Evolutionary conservation across 1,284 basidiomycete species (phyloP).

Genomic region (Mixia osmundae): DNA sequence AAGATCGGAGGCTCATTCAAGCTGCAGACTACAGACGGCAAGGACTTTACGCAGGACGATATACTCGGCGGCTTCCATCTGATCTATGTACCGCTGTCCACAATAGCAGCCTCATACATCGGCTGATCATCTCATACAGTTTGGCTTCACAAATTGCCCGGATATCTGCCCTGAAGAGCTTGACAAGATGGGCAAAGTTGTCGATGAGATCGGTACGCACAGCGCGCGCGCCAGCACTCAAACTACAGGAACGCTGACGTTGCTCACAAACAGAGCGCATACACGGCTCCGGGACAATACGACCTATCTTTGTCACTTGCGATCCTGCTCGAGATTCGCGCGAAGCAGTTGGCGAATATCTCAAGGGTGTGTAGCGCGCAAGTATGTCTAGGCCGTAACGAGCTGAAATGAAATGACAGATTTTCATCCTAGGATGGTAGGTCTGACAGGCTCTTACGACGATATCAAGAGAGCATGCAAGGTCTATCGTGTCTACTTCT

Average conservation of each 20-base stretch:
- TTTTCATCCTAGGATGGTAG: slow-evolving; percentile 76
- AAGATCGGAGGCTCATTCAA: slow-evolving; percentile 76
- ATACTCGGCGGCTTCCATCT: slow-evolving; percentile 57
- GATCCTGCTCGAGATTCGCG: slow-evolving; percentile 80
- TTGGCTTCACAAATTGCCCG: slow-evolving; percentile 91
- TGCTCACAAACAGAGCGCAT: slow-evolving; percentile 13
- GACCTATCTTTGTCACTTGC: slow-evolving; percentile 82
- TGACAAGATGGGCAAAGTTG: slow-evolving; percentile 77
- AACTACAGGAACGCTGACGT: too few species aligned
- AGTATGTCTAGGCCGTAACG: not conserved
- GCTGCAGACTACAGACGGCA: slow-evolving; percentile 41
- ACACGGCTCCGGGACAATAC: slow-evolving; percentile 42
- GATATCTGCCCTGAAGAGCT: slow-evolving; percentile 97
- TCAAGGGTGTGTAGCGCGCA: slow-evolving; percentile 22
- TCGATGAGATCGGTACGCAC: slow-evolving; percentile 53
- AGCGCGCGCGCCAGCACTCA: too few species aligned
- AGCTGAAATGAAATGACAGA: slow-evolving; percentile 33
- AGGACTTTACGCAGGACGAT: slow-evolving; percentile 58
- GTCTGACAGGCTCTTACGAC: slow-evolving; percentile 69
- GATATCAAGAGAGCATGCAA: slow-evolving; percentile 73
- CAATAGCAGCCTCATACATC: not conserved
- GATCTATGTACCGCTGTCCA: slow-evolving; percentile 35
- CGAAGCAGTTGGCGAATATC: slow-evolving; percentile 30
- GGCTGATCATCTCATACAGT: slow-evolving; percentile 21
- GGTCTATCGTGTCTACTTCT: slow-evolving; percentile 93